Evolutionary conservation across 306 rosid genomes (phyloP), one percentile per base, ranked within the genome.

Genomic region (Cucurbita moschata): DNA sequence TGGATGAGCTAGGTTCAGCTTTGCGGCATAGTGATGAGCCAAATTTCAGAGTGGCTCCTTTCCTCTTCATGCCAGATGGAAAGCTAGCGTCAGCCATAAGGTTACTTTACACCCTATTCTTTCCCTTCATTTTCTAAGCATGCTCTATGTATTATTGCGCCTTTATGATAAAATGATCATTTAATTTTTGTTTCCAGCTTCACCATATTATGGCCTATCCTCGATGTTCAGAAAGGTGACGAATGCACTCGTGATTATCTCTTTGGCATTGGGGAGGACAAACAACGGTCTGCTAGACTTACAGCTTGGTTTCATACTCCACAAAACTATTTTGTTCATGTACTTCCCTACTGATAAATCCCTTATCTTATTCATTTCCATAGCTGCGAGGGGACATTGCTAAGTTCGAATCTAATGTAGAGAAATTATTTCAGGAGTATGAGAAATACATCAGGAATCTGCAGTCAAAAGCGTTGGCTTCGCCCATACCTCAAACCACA

Each of bases 1-100:
- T 93, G 97, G 98, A 93, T 81, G 98, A 93, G 78, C 86, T 93
- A 5, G 98, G 98, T 75, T 93, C 98, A 75, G 96, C 96, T 80
- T 82, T 93, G 81, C 78, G 84, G 79, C 97, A 90, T 60, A 90
- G 97, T 76, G 98, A 90, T 85, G 89, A 86, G 54, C 90, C 97
- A 79, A 93, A 88, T 83, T 93, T 93, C 83, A 88, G 84, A 77
- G 89, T 90, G 60, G 90, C 96, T 14, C 97, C 96, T 57, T 90
- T 93, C 80, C 92, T 93, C 72, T 93, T 85, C 86, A 93, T 93
- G 98, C 97, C 90, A 8, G 90, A 90, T 80, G 97, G 97, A 61
- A 82, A 80, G 51, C 82, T 93, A 37, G 88, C 81, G 55, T 93
- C 98, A 49, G 98, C 97, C 58, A 87, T 87, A 75, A 93, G 98